Conservation (phyloP, 2,329 filamentous ascomycete species). For the Fusarium ambrosium region DNA sequence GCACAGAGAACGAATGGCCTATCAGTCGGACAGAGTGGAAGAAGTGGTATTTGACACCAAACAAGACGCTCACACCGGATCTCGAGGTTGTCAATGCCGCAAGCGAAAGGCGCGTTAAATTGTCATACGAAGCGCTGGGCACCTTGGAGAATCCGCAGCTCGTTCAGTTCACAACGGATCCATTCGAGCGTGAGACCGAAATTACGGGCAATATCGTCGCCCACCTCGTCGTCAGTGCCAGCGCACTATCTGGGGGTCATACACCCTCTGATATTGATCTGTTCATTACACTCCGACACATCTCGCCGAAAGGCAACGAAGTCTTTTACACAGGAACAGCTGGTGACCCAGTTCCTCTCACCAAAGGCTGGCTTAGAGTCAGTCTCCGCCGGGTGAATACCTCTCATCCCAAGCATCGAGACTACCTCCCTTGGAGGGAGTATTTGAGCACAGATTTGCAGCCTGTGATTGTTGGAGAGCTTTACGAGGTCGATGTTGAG, state of each 20-base stretch:
- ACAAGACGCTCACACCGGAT: background rate
- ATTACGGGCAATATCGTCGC: constrained; percentile 77
- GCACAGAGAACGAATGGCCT: constrained; percentile 74
- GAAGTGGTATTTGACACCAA: constrained; percentile 68
- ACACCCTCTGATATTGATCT: constrained; percentile 68
- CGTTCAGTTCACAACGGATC: constrained; percentile 69
- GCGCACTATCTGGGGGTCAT: constrained; percentile 57
- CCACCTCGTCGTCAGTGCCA: constrained; percentile 73
- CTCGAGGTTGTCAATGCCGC: background rate
- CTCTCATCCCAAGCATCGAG: constrained; percentile 65
- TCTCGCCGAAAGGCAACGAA: constrained; percentile 66
- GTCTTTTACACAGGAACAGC: constrained; percentile 74
- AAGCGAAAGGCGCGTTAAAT: background rate
- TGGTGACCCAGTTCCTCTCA: constrained; percentile 71
- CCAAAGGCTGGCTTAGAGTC: constrained; percentile 73
- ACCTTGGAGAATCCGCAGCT: constrained; percentile 46
- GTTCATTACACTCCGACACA: constrained; percentile 72
- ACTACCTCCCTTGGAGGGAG: constrained; percentile 61
- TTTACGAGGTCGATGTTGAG: constrained; percentile 72
- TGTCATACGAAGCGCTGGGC: background rate
- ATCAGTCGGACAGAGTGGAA: constrained; percentile 74
- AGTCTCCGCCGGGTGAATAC: constrained; percentile 66
- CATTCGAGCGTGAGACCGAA: constrained; percentile 73
- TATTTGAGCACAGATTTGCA: constrained; percentile 59
- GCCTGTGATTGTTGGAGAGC: constrained; percentile 64